Evolutionary conservation across 1,139 yeast genomes (phyloP).

Genomic region (Kurtzmaniella quercitrusa): DNA sequence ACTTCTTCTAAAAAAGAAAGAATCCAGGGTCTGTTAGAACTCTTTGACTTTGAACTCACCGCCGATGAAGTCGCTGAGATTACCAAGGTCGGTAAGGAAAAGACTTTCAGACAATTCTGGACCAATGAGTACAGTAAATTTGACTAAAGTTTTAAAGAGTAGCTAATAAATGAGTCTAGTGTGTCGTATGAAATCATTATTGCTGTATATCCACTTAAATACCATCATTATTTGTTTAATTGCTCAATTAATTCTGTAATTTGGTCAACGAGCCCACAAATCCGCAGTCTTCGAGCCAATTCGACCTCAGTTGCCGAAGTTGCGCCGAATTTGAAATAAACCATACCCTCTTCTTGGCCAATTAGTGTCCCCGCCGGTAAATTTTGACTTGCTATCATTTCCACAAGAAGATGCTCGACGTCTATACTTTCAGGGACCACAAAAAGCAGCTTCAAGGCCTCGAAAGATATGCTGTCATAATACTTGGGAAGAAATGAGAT

Average conservation of each 20-base stretch:
- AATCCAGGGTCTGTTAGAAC: conserved; percentile 16
- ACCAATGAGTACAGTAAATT: conserved; percentile 18
- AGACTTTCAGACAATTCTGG: conserved; percentile 25
- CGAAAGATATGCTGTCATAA: conserved; percentile 23
- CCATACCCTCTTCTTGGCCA: conserved; percentile 28
- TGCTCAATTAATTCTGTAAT: conserved; percentile 9
- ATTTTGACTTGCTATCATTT: conserved; percentile 34
- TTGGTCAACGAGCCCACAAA: conserved; percentile 20
- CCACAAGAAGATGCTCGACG: conserved; percentile 23
- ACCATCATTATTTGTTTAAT: too few species aligned
- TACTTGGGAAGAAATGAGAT: conserved; percentile 25
- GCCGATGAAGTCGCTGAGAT: conserved; percentile 24
- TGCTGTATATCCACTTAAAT: background rate
- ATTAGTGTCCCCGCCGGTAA: conserved; percentile 28
- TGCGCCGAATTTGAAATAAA: conserved; percentile 13
- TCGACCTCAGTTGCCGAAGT: conserved; percentile 12
- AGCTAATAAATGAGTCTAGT: too few species aligned
- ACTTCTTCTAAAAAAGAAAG: conserved; percentile 20
- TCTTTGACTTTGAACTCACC: conserved; percentile 22
- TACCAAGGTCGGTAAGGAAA: conserved; percentile 20
- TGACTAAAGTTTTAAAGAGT: conserved; percentile 13
- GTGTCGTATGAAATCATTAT: background rate
- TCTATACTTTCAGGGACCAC: conserved; percentile 11
- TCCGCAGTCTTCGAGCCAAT: conserved; percentile 17
- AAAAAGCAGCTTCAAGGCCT: conserved; percentile 15